A percentile compares a stretch with the other conserved stretches of the same genome.
These are phyloP conservation scores for Mallotus nudiflorus DNA, from an alignment of 345 rosid species.

Conservation along the genomic window DNA sequence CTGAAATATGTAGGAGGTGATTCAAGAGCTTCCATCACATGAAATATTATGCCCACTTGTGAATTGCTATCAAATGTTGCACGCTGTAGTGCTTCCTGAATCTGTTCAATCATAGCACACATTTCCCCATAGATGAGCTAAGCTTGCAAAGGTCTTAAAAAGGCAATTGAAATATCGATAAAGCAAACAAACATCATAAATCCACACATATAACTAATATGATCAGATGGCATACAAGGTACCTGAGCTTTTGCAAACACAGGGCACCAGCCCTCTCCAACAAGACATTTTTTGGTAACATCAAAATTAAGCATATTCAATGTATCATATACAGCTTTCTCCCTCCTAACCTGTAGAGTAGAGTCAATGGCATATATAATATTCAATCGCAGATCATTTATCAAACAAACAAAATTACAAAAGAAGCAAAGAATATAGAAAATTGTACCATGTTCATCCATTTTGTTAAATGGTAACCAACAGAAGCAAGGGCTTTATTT, in stretches of 20 bases:
- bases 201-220: not conserved
- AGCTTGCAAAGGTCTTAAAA: constrained; percentile 19
- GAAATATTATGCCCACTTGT: constrained; percentile 92
- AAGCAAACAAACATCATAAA: constrained; percentile 6
- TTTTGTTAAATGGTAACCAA: constrained; percentile 65
- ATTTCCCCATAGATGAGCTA: constrained; percentile 18
- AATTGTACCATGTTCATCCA: constrained; percentile 77
- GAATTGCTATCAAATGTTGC: constrained; percentile 95
- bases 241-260: constrained; percentile 86
- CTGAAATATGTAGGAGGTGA: constrained; percentile 95
- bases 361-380: not conserved
- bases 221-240: constrained; percentile 18
- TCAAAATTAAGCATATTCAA: constrained; percentile 95
- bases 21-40: constrained; percentile 80
- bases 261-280: constrained; percentile 99
- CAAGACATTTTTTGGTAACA: constrained; percentile 96
- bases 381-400: constrained; percentile 7
- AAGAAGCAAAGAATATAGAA: constrained; percentile 4
- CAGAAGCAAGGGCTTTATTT: constrained; percentile 65
- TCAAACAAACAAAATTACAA: not conserved
- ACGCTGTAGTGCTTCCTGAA: constrained; percentile 85
- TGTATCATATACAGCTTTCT: constrained; percentile 88
- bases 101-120: constrained; percentile 47
- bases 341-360: constrained; percentile 70
- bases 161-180: constrained; percentile 2